Evolutionary conservation across 495 filamentous ascomycete species (phyloP).

Genomic region (Penicillium manginii): DNA sequence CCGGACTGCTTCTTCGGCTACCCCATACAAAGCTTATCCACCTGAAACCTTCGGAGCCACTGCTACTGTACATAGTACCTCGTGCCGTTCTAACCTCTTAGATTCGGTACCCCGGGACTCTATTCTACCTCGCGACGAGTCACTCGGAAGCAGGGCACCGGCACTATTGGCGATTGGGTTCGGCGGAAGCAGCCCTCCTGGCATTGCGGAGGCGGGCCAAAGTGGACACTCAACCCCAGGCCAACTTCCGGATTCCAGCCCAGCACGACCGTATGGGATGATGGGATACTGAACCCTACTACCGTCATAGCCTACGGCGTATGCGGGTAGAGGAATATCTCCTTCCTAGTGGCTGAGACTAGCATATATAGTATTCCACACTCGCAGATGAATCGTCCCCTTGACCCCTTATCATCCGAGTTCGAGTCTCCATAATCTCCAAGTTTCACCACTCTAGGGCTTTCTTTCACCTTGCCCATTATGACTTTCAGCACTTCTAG

Average conservation of each 20-base stretch:
- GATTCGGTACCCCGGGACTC: not conserved
- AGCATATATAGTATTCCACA: not conserved
- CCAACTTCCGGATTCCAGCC: not conserved
- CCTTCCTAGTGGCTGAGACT: not conserved
- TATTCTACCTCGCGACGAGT: not conserved
- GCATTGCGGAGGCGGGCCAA: conserved; percentile 13
- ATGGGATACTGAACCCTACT: conserved; percentile 8
- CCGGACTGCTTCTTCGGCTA: no score
- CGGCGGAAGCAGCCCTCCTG: conserved; percentile 3
- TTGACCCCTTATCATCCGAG: not conserved
- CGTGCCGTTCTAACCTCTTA: not conserved
- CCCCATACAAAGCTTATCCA: no score
- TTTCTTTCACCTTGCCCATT: not conserved
- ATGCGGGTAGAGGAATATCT: not conserved
- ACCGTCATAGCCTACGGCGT: conserved; percentile 4
- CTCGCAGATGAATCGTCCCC: not conserved
- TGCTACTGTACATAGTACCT: not conserved
- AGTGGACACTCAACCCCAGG: conserved; percentile 12
- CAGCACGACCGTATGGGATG: conserved; percentile 5
- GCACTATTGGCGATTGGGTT: conserved; percentile 18
- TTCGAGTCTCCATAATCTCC: no score
- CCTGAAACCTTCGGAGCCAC: no score
- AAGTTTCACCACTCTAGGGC: not conserved
- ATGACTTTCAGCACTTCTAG: conserved; percentile 14
- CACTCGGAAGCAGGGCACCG: not conserved